Evolutionary conservation across 345 rosid species (phyloP), one percentile per base, ranked within the genome.

Genomic region (Salix suchowensis): DNA sequence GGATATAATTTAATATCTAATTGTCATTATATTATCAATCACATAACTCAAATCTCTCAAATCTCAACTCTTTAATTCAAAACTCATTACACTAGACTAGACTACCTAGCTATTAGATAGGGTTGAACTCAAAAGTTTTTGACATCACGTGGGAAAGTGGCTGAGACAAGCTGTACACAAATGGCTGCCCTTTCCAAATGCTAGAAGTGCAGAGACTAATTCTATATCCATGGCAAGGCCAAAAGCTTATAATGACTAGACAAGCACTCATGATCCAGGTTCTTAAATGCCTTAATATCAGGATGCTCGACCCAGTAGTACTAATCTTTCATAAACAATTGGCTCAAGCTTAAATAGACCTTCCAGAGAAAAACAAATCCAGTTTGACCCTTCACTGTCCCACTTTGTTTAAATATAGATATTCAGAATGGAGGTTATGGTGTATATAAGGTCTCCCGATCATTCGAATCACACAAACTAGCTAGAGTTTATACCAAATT

Each of bases 31-130:
- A 36, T 36, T 36, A 36, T 0, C 0, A 5, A 5, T 0, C 0
- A 36, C 7, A 36, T 0, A 5, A 0, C 7, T 36, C 1, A 0
- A 36, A 36, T 5, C 0, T n/a, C n/a, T n/a, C n/a, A n/a, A n/a
- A n/a, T n/a, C n/a, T n/a, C n/a, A n/a, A 32, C 34, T 32, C 5
- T 28, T 28, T 28, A 28, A 28, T 0, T 28, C 30, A 2, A 28
- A 32, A 32, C 34, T 4, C 3, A 32, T 32, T 2, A 32, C 34
- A 32, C 34, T 32, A 32, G 34, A n/a, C n/a, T n/a, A n/a, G n/a
- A n/a, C 34, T 32, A 32, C 34, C 34, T 32, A 24, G 24, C 24
- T 24, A 32, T 32, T 4, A 36, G 36, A 34, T 34, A 48, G 1
- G 5, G 54, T 16, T 13, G 2, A 48, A 48, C 21, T 48, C 54